Percentiles rank a stretch among this genome's conserved stretches.
These are phyloP conservation scores for Epichloe hybrida DNA, from an alignment of 2,329 filamentous ascomycete genomes.

Conservation along the genomic window DNA sequence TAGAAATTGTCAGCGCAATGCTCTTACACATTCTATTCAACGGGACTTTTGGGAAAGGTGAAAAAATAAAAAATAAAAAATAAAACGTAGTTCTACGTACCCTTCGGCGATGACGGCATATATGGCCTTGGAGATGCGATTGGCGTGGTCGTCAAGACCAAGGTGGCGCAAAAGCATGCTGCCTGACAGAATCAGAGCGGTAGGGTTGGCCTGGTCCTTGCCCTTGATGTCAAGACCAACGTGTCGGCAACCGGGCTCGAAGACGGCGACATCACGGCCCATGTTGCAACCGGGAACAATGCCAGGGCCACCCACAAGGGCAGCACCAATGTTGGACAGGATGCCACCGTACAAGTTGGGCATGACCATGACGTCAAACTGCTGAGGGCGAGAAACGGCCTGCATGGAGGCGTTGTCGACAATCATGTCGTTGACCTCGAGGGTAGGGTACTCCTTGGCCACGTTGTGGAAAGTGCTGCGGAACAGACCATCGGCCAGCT, in stretches of 20 bases:
- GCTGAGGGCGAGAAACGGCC: slow-evolving; percentile 87
- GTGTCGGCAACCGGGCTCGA: slow-evolving; percentile 98
- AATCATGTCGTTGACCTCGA: slow-evolving; percentile 98
- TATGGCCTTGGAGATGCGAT: slow-evolving; percentile 85
- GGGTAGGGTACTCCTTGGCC: slow-evolving; percentile 86
- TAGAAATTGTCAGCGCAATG: slow-evolving; percentile 25
- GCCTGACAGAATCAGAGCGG: slow-evolving; percentile 84
- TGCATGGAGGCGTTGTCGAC: slow-evolving; percentile 99
- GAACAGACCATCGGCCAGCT: slow-evolving; percentile 97
- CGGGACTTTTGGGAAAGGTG: not conserved
- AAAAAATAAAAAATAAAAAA: not conserved
- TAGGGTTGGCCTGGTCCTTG: slow-evolving; percentile 98
- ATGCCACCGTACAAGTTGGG: slow-evolving; percentile 98
- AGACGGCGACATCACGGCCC: slow-evolving; percentile 94
- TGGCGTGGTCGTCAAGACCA: slow-evolving; percentile 93
- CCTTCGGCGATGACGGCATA: slow-evolving; percentile 74
- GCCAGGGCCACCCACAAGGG: slow-evolving; percentile 90
- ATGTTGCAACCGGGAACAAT: slow-evolving; percentile 99
- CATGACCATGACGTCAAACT: slow-evolving; percentile 99
- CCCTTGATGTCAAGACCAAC: slow-evolving; percentile 99
- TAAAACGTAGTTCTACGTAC: slow-evolving; percentile 38
- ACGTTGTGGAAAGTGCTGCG: slow-evolving; percentile 90
- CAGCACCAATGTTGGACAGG: slow-evolving; percentile 95
- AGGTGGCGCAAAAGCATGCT: slow-evolving; percentile 97
- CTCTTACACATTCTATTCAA: not conserved